These are phyloP conservation scores for Mycena galericulata DNA, from an alignment of 768 basidiomycete genomes.

Conservation along the genomic window DNA sequence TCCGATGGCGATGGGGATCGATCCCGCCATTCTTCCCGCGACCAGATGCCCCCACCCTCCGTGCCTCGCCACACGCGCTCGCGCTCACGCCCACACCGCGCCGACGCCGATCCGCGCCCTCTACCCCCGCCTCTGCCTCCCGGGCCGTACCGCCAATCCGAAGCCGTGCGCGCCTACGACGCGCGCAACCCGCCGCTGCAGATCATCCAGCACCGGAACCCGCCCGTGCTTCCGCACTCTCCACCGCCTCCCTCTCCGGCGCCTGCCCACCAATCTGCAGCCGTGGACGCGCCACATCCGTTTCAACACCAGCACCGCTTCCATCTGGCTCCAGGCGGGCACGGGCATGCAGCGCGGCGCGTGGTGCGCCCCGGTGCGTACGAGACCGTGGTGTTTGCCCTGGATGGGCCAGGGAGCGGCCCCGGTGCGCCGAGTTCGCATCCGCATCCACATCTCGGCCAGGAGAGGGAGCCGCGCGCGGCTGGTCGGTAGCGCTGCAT, in stretches of 20 bases:
- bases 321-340: constrained; percentile 2
- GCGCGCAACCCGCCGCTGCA: constrained; percentile 22
- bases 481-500: too few relatives aligned
- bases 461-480: too few relatives aligned
- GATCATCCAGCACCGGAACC: constrained; percentile 27
- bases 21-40: constrained; percentile 2
- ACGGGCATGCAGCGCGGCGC: constrained; percentile 5
- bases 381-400: constrained; percentile 33
- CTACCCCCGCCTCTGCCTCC: too few relatives aligned
- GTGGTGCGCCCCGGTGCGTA: constrained; percentile 27
- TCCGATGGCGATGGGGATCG: too few relatives aligned
- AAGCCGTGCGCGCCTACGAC: constrained; percentile 6
- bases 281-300: constrained; percentile 11
- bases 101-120: background rate
- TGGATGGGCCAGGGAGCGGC: constrained; percentile 11
- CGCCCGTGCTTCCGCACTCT: background rate
- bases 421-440: too few relatives aligned
- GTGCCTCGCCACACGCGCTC: background rate
- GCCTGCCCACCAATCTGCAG: background rate
- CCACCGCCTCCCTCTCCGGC: background rate
- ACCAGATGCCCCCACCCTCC: constrained; percentile 14
- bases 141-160: background rate
- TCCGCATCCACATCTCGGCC: too few relatives aligned
- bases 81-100: background rate
- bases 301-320: constrained; percentile 35